Conservation (phyloP, 192 early-diverging fungal species). For the Ambispora gerdemannii region DNA sequence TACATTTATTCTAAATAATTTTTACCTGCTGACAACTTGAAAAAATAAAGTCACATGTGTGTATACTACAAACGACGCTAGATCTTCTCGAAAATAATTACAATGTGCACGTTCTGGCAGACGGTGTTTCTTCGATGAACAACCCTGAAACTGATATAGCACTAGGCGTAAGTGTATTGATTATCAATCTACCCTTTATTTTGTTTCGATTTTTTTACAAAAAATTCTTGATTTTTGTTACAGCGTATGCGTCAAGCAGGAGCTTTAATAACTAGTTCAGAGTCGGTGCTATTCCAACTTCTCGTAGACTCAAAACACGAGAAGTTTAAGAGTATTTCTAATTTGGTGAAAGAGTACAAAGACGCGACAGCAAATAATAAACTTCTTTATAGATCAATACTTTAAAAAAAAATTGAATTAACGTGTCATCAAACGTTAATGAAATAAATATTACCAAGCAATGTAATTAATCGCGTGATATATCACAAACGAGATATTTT, state of each 20-base stretch:
- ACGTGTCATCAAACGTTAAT: too few relatives aligned
- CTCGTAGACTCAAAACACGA: slow-evolving; percentile 56
- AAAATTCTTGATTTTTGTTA: slow-evolving; percentile 35
- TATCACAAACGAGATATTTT: too few relatives aligned
- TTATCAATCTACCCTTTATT: slow-evolving; percentile 29
- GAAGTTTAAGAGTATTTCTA: slow-evolving; percentile 76
- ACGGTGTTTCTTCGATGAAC: slow-evolving; percentile 89
- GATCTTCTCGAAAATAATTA: slow-evolving; percentile 75
- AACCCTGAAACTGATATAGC: slow-evolving; percentile 81
- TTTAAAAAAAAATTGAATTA: too few relatives aligned
- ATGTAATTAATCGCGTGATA: too few relatives aligned
- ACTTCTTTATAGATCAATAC: slow-evolving; percentile 38
- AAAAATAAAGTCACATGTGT: slow-evolving; percentile 90
- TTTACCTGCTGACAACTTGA: not conserved
- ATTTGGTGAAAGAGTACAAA: slow-evolving; percentile 83
- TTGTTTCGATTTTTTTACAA: slow-evolving; percentile 45
- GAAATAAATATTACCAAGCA: too few relatives aligned
- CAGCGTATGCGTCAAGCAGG: slow-evolving; percentile 63
- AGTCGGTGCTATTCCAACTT: slow-evolving; percentile 74
- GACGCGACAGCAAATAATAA: slow-evolving; percentile 62
- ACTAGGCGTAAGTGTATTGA: slow-evolving; percentile 56
- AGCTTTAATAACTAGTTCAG: slow-evolving; percentile 72
- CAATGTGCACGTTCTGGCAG: slow-evolving; percentile 86
- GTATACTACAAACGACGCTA: slow-evolving; percentile 90
- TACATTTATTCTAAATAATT: not conserved